Conservation (phyloP, 352 stramenopile species). For the Nannochloropsis limnetica region DNA sequence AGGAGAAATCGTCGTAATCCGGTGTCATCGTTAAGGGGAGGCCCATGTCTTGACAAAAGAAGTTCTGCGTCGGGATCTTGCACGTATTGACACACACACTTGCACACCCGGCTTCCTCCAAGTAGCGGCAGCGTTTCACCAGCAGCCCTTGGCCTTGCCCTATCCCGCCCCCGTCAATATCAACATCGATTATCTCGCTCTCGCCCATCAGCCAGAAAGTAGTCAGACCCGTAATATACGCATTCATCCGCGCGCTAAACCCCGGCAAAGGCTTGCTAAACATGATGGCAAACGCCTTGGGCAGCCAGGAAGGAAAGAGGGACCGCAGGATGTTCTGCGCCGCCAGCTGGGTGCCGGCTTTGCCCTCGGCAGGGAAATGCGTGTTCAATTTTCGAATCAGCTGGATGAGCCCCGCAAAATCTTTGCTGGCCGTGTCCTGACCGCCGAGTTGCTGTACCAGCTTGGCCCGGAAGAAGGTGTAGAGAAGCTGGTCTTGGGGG, state of each 20-base stretch:
- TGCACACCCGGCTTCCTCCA: constrained; percentile 66
- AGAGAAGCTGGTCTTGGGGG: background rate
- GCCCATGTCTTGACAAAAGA: constrained; percentile 70
- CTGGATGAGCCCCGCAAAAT: constrained; percentile 31
- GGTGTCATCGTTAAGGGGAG: constrained; percentile 67
- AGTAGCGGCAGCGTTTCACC: constrained; percentile 65
- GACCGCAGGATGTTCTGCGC: constrained; percentile 44
- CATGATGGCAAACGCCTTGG: constrained; percentile 47
- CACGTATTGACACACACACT: constrained; percentile 70
- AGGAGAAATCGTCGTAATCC: constrained; percentile 71
- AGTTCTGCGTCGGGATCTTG: constrained; percentile 69
- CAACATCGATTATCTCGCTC: constrained; percentile 49
- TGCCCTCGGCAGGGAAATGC: background rate
- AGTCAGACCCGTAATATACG: constrained; percentile 45
- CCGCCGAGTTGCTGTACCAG: constrained; percentile 14
- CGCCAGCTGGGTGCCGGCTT: background rate
- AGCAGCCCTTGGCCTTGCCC: constrained; percentile 49
- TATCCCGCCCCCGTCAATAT: constrained; percentile 43
- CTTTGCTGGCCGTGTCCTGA: constrained; percentile 14
- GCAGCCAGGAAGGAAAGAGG: constrained; percentile 49
- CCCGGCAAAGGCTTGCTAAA: constrained; percentile 50
- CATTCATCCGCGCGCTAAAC: constrained; percentile 48
- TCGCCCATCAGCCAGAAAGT: constrained; percentile 50
- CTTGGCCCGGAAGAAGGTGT: background rate
- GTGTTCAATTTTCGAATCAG: constrained; percentile 30